Percentiles rank a stretch among this genome's conserved stretches.
These are phyloP conservation scores for Tolypocladium amazonense DNA, from an alignment of 2,329 filamentous ascomycete genomes.

Conservation along the genomic window DNA sequence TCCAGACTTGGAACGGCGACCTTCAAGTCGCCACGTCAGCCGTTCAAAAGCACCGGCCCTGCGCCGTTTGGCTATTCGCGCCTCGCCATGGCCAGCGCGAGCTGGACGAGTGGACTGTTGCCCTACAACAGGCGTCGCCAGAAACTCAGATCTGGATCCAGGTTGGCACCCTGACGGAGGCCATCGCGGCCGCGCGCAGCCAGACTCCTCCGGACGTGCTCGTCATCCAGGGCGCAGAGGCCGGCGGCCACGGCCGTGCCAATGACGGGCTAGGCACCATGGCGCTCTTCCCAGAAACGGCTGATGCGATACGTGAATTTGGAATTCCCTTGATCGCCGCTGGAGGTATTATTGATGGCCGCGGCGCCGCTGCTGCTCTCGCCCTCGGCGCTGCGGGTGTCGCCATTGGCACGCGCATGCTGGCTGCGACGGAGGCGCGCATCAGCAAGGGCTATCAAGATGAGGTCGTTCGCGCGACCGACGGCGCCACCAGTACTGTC, in stretches of 20 bases:
- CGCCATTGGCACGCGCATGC: slow-evolving; percentile 53
- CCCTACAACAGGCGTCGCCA: slow-evolving; percentile 26
- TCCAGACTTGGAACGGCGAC: slow-evolving; percentile 32
- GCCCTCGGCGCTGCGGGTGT: slow-evolving; percentile 41
- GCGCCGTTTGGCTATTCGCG: slow-evolving; percentile 38
- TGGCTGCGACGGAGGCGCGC: slow-evolving; percentile 34
- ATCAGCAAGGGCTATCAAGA: slow-evolving; percentile 29
- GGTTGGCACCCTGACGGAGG: slow-evolving; percentile 36
- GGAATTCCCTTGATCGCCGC: slow-evolving; percentile 37
- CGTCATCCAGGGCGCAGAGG: slow-evolving; percentile 42
- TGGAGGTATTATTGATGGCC: slow-evolving; percentile 41
- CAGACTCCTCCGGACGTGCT: slow-evolving; percentile 33
- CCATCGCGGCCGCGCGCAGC: slow-evolving; percentile 26
- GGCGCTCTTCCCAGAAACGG: slow-evolving; percentile 38
- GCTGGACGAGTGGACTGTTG: slow-evolving; percentile 31
- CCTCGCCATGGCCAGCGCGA: slow-evolving; percentile 24
- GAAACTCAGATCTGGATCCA: slow-evolving; percentile 42
- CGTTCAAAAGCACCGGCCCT: slow-evolving; percentile 19
- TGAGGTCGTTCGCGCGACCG: slow-evolving; percentile 27
- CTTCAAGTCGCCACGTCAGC: slow-evolving; percentile 18
- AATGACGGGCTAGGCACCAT: slow-evolving; percentile 32
- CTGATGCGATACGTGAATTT: slow-evolving; percentile 23
- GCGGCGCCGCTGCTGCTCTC: slow-evolving; percentile 37
- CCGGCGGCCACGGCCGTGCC: slow-evolving; percentile 40
- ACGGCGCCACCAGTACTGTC: slow-evolving; percentile 26